Conservation (phyloP, 768 basidiomycete genomes). For the Pulveroboletus sp. region DNA sequence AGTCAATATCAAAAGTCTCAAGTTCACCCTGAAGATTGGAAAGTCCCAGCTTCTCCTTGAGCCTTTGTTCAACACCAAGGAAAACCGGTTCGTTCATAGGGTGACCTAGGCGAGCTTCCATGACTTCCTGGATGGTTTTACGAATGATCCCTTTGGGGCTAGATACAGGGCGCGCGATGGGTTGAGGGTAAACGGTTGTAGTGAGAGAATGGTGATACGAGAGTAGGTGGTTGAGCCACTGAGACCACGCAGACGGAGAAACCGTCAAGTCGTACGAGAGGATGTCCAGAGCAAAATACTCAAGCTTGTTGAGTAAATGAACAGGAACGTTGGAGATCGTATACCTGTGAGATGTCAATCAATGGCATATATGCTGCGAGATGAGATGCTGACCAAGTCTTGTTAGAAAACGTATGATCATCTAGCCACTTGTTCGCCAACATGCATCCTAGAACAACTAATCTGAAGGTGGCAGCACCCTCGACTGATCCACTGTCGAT, state of each 20-base stretch:
- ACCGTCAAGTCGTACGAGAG: constrained; percentile 70
- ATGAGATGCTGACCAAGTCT: constrained; percentile 62
- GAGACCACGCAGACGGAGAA: constrained; percentile 57
- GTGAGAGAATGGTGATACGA: constrained; percentile 62
- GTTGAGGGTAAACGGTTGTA: constrained; percentile 59
- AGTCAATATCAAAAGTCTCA: constrained; percentile 66
- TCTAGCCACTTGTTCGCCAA: constrained; percentile 86
- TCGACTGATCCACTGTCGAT: constrained; percentile 48
- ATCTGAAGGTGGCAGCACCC: constrained; percentile 62
- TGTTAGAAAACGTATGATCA: constrained; percentile 86
- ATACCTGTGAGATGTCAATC: constrained; percentile 48
- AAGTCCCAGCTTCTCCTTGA: constrained; percentile 47
- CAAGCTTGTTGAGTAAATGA: constrained; percentile 63
- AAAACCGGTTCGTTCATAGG: constrained; percentile 56
- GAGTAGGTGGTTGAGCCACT: constrained; percentile 65
- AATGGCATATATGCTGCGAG: not conserved
- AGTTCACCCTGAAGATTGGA: constrained; percentile 36
- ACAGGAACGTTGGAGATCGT: constrained; percentile 75
- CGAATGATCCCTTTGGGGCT: constrained; percentile 69
- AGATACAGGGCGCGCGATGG: constrained; percentile 72
- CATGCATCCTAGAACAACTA: constrained; percentile 79
- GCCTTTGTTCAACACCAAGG: constrained; percentile 64
- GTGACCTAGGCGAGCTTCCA: constrained; percentile 43
- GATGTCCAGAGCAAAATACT: constrained; percentile 66
- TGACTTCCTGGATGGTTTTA: constrained; percentile 64